A percentile compares a stretch with the other conserved stretches of the same genome.
These are phyloP conservation scores for Albatrellus ellisii DNA, from an alignment of 768 basidiomycete species.

Conservation along the genomic window DNA sequence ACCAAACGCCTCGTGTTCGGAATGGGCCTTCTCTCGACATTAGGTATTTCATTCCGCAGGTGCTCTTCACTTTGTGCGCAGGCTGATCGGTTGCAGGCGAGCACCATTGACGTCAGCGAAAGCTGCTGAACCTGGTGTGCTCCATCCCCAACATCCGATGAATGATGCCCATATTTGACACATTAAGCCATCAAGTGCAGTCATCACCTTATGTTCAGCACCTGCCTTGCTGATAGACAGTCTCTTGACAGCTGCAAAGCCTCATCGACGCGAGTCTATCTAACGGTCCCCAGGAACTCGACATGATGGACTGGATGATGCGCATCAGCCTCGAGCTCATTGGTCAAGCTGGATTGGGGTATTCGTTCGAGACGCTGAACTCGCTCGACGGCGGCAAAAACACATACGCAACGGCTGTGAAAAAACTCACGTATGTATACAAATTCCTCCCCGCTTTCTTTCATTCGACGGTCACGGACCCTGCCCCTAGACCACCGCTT, in stretches of 20 bases:
- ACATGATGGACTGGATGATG: conserved; percentile 22
- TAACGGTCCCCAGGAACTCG: conserved; percentile 17
- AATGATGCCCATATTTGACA: conserved; percentile 16
- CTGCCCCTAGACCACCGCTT: background rate
- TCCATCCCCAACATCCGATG: conserved; percentile 15
- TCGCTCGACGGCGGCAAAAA: conserved; percentile 12
- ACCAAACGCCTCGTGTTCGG: conserved; percentile 22
- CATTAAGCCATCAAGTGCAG: conserved; percentile 16
- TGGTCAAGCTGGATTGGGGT: conserved; percentile 21
- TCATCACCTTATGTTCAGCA: conserved; percentile 10
- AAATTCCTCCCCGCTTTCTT: too few relatives aligned
- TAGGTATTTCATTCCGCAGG: conserved; percentile 15
- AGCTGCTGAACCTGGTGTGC: conserved; percentile 18
- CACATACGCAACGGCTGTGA: conserved; percentile 20
- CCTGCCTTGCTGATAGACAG: conserved; percentile 7
- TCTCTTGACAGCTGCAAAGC: background rate
- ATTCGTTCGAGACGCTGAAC: conserved; percentile 21
- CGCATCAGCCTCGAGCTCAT: conserved; percentile 25
- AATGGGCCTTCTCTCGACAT: conserved; percentile 24
- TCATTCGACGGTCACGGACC: conserved; percentile 3
- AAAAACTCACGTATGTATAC: conserved; percentile 22
- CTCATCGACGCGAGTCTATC: conserved; percentile 7
- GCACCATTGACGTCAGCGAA: conserved; percentile 17
- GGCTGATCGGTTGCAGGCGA: conserved; percentile 10
- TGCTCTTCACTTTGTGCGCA: background rate